A percentile compares a stretch with the other conserved stretches of the same genome.
phyloP scores from a whole-genome alignment of 1,284 basidiomycete genomes.

The Melampsora medusae region DNA sequence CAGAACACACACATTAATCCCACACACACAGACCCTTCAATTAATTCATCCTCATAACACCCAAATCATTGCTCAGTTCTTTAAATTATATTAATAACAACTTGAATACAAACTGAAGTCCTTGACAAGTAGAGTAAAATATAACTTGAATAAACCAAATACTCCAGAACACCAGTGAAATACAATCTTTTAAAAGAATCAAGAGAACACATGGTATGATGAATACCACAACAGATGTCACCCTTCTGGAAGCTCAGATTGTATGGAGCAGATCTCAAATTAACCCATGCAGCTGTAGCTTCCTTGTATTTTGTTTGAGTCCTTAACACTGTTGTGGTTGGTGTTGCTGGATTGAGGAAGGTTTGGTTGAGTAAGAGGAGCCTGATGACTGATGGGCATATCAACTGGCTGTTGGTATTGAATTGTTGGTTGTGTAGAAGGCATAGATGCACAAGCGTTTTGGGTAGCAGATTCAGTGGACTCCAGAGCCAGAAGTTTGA shows the following conservation, averaged over 20 bases:
- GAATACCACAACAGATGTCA: neutral
- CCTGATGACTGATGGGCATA: neutral
- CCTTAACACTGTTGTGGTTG: neutral
- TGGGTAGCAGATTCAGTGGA: neutral
- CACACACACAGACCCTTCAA: too few relatives aligned
- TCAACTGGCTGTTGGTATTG: neutral
- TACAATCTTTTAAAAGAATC: too few relatives aligned
- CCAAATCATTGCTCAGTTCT: too few relatives aligned
- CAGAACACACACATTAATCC: too few relatives aligned
- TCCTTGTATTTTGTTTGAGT: neutral
- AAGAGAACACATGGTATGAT: too few relatives aligned
- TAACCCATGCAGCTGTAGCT: constrained; percentile 27
- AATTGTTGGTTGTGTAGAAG: neutral
- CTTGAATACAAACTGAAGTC: too few relatives aligned
- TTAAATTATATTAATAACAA: too few relatives aligned
- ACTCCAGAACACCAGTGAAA: too few relatives aligned
- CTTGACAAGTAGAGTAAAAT: too few relatives aligned
- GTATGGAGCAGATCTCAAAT: constrained; percentile 19
- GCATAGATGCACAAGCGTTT: neutral
- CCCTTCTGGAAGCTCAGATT: constrained; percentile 36
- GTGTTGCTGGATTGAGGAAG: neutral
- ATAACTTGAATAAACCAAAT: too few relatives aligned
- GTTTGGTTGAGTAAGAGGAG: neutral
- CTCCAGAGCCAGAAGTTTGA: neutral
- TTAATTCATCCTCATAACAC: too few relatives aligned